A percentile compares a stretch with the other conserved stretches of the same genome.
Evolutionary conservation across 106 monocot genomes (phyloP).

Genomic region (Dioscorea alata): DNA sequence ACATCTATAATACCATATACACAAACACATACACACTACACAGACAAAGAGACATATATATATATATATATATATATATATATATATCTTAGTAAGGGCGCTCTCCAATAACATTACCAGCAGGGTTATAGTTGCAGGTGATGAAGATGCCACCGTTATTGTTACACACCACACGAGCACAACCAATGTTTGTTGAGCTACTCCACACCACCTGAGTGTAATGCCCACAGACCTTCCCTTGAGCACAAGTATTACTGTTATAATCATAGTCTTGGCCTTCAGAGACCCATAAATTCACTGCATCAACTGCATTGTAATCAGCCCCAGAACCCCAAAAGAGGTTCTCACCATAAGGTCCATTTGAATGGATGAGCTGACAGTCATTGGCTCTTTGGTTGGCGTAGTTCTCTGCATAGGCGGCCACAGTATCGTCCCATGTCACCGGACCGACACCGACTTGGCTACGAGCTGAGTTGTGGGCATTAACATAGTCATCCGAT

Average conservation of each 20-base stretch:
- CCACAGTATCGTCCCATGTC: slow-evolving; percentile 22
- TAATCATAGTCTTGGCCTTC: slow-evolving; percentile 30
- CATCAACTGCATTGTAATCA: slow-evolving; percentile 12
- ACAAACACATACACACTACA: too few species aligned
- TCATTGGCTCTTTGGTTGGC: slow-evolving; percentile 19
- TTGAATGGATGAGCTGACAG: slow-evolving; percentile 23
- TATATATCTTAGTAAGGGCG: neutral
- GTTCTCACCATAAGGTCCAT: slow-evolving; percentile 24
- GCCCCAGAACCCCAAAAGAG: slow-evolving; percentile 6
- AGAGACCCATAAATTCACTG: slow-evolving; percentile 18
- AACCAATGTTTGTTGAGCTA: neutral
- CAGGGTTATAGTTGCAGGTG: neutral
- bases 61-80: too few species aligned
- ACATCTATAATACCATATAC: too few species aligned
- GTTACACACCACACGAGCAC: slow-evolving; percentile 1
- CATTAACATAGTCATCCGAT: slow-evolving; percentile 17
- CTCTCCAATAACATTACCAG: neutral
- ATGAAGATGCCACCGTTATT: neutral
- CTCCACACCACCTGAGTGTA: slow-evolving; percentile 9
- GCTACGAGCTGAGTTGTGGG: slow-evolving; percentile 24
- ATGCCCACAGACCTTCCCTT: slow-evolving; percentile 12
- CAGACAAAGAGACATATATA: too few species aligned
- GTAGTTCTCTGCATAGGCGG: slow-evolving; percentile 26
- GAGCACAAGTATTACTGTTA: slow-evolving; percentile 15
- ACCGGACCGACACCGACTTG: slow-evolving; percentile 18